phyloP scores from a whole-genome alignment of 2,329 filamentous ascomycete genomes.

The Akanthomyces dipterigenus region DNA sequence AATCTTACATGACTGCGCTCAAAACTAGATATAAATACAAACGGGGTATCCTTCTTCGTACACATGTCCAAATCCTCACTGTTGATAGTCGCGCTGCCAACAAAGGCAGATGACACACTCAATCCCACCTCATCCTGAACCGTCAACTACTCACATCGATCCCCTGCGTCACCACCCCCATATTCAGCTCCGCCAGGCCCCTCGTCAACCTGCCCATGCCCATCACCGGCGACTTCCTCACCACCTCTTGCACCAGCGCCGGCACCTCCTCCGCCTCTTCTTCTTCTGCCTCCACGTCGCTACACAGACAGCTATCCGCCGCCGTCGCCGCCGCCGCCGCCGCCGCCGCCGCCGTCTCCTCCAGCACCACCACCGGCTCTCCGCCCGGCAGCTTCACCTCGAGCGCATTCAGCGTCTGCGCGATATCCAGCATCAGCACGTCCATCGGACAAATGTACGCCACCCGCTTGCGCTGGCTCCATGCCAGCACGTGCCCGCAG shows the following conservation, averaged over 20 bases:
- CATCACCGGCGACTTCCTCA: background rate
- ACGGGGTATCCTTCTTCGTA: no score
- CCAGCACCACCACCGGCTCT: slow-evolving; percentile 31
- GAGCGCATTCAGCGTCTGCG: slow-evolving; percentile 63
- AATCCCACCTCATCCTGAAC: slow-evolving; percentile 5
- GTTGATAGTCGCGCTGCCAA: no score
- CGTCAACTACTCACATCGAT: slow-evolving; percentile 18
- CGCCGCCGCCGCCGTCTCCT: no score
- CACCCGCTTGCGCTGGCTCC: slow-evolving; percentile 70
- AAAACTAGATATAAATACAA: no score
- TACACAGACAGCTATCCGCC: background rate
- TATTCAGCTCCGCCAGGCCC: background rate
- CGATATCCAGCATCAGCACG: slow-evolving; percentile 77
- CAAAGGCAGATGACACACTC: slow-evolving; percentile 21
- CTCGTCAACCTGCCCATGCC: background rate
- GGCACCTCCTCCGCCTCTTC: background rate
- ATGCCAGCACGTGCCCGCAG: slow-evolving; percentile 86
- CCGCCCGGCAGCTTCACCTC: slow-evolving; percentile 66
- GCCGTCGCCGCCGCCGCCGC: no score
- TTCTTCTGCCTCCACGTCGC: background rate
- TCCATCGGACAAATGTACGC: slow-evolving; percentile 97
- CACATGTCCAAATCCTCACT: no score
- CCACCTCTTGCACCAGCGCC: background rate
- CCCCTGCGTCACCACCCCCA: slow-evolving; percentile 1
- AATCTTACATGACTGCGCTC: no score